These are phyloP conservation scores for Thraustotheca clavata DNA, from an alignment of 352 stramenopile species.

Conservation along the genomic window DNA sequence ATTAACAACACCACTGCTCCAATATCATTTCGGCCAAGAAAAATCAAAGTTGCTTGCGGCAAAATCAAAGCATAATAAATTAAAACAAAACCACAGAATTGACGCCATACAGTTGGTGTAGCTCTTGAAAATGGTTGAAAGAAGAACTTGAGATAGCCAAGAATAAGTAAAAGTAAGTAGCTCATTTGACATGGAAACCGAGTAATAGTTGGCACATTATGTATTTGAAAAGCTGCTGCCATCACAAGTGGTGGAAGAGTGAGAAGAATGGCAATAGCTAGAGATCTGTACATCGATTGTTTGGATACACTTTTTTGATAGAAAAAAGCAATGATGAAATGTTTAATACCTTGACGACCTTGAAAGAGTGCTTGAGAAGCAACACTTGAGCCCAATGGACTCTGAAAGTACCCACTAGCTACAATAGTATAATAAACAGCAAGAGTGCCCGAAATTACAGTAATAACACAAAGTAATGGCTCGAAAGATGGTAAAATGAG, in stretches of 20 bases:
- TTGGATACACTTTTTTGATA: conserved; percentile 22
- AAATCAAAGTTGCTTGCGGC: background rate
- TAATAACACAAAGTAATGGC: conserved; percentile 37
- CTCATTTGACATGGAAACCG: background rate
- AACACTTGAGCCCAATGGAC: conserved; percentile 17
- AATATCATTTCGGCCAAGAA: conserved; percentile 17
- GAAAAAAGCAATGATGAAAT: conserved; percentile 23
- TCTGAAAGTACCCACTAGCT: background rate
- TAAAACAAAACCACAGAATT: conserved; percentile 26
- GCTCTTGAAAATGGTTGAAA: conserved; percentile 2
- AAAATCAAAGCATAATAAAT: conserved; percentile 26
- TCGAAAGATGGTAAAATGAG: conserved; percentile 58
- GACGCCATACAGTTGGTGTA: conserved; percentile 26
- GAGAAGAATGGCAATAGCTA: conserved; percentile 7
- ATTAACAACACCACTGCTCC: conserved; percentile 33
- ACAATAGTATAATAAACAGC: conserved; percentile 26
- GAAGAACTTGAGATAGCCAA: conserved; percentile 23
- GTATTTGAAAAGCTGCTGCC: background rate
- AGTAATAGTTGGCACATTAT: background rate
- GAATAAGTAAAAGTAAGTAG: background rate
- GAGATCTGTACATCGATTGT: conserved; percentile 11
- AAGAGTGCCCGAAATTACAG: conserved; percentile 29
- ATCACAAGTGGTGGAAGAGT: background rate
- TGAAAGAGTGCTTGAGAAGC: conserved; percentile 14
- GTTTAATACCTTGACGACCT: conserved; percentile 19